Percentiles rank a stretch among this genome's conserved stretches.
phyloP scores from a whole-genome alignment of 495 filamentous ascomycete species.

The Penicillium goetzii region DNA sequence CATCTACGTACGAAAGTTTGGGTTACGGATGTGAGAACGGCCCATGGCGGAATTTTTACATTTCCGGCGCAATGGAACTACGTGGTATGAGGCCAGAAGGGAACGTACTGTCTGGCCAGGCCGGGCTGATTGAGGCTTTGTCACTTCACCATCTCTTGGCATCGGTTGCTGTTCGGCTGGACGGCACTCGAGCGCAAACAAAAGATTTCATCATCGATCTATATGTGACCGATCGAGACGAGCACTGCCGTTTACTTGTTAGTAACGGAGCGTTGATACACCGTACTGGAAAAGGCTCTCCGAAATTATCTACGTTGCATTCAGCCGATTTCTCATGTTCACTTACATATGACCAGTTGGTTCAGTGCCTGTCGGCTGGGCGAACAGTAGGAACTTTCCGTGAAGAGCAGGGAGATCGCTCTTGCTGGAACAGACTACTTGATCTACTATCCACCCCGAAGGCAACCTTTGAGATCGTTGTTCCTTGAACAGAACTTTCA shows the following conservation, averaged over 20 bases:
- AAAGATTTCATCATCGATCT: conserved; percentile 18
- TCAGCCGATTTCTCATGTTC: conserved; percentile 6
- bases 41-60: conserved; percentile 29
- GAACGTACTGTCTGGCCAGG: conserved; percentile 8
- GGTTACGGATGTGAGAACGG: conserved; percentile 31
- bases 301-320: neutral
- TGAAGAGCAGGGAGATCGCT: conserved; percentile 3
- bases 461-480: conserved; percentile 6
- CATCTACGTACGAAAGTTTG: conserved; percentile 24
- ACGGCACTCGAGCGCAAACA: conserved; percentile 17
- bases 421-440: conserved; percentile 4
- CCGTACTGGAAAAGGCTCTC: conserved; percentile 7
- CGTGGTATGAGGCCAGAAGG: neutral
- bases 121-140: neutral
- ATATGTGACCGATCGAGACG: conserved; percentile 15
- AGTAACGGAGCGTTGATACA: conserved; percentile 25
- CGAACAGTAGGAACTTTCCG: neutral
- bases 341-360: neutral
- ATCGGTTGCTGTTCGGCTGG: conserved; percentile 19
- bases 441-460: conserved; percentile 5
- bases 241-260: conserved; percentile 20
- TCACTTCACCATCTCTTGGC: conserved; percentile 23
- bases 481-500: conserved; percentile 1
- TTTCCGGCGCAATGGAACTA: conserved; percentile 22
- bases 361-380: neutral